A percentile compares a stretch with the other conserved stretches of the same genome.
Evolutionary conservation across 305 asterid species (phyloP).

Genomic region (Ilex paraguariensis): DNA sequence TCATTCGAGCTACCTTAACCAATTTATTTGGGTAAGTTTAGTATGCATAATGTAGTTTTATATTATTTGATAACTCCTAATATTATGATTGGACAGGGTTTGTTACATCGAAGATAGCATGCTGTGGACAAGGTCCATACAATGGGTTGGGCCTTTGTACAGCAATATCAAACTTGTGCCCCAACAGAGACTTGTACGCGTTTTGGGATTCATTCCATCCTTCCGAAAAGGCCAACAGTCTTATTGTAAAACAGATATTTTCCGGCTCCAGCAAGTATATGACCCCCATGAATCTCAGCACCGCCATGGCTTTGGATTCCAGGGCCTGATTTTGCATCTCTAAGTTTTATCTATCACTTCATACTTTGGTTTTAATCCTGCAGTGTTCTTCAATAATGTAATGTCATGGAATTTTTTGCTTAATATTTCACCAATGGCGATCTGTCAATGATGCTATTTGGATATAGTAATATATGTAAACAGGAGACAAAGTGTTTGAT

Average conservation of each 20-base stretch:
- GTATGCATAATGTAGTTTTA: too few relatives aligned
- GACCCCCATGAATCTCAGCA: conserved; percentile 28
- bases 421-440: too few relatives aligned
- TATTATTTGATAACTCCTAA: too few relatives aligned
- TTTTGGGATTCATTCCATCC: conserved; percentile 34
- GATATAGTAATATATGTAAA: too few relatives aligned
- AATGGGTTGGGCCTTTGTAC: conserved; percentile 32
- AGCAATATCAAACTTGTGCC: conserved; percentile 21
- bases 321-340: neutral
- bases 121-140: conserved; percentile 31
- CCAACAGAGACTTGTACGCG: conserved; percentile 15
- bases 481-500: too few relatives aligned
- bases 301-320: conserved; percentile 20
- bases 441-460: too few relatives aligned
- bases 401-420: too few relatives aligned
- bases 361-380: too few relatives aligned
- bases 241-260: conserved; percentile 22
- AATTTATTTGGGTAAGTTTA: too few relatives aligned
- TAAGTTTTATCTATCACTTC: too few relatives aligned
- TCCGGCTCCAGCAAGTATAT: conserved; percentile 15
- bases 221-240: conserved; percentile 23
- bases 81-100: conserved; percentile 14
- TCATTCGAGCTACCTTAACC: too few relatives aligned
- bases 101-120: conserved; percentile 23
- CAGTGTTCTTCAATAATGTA: too few relatives aligned